Evolutionary conservation across 208 protist species (phyloP).

Genomic region (Acanthamoeba polyphaga): DNA sequence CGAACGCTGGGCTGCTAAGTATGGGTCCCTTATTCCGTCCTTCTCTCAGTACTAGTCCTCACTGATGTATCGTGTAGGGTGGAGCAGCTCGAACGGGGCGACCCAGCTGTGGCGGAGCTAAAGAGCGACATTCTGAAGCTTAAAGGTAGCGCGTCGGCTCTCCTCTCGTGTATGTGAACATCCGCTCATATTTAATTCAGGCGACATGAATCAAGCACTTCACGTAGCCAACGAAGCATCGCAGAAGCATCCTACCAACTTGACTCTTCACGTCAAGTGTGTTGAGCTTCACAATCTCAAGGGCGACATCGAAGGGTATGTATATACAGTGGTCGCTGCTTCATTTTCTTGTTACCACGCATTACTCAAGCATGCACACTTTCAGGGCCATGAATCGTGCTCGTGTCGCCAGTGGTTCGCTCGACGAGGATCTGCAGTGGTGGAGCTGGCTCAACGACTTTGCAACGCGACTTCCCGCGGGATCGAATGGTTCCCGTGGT

Average conservation of each 20-base stretch:
- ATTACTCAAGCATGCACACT: not conserved
- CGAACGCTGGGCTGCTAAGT: not conserved
- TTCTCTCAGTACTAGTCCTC: not conserved
- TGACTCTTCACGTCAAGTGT: not conserved
- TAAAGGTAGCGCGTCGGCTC: not conserved
- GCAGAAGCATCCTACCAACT: not conserved
- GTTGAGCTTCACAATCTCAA: not conserved
- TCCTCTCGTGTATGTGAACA: too few relatives aligned
- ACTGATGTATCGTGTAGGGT: not conserved
- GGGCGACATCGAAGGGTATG: slow-evolving; percentile 6
- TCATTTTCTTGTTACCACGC: not conserved
- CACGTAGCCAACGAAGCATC: not conserved
- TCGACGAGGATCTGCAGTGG: not conserved
- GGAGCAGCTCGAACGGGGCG: not conserved
- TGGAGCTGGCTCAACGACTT: slow-evolving; percentile 24
- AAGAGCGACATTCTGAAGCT: not conserved
- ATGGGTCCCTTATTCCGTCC: not conserved
- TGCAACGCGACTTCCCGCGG: not conserved
- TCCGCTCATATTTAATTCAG: not conserved
- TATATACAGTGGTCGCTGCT: not conserved
- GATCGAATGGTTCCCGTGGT: not conserved
- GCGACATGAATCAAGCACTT: not conserved
- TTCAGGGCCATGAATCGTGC: slow-evolving; percentile 4
- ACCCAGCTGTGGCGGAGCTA: not conserved
- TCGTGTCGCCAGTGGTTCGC: not conserved